These are phyloP conservation scores for Pyracantha coccinea DNA, from an alignment of 331 rosid genomes.

Conservation along the genomic window DNA sequence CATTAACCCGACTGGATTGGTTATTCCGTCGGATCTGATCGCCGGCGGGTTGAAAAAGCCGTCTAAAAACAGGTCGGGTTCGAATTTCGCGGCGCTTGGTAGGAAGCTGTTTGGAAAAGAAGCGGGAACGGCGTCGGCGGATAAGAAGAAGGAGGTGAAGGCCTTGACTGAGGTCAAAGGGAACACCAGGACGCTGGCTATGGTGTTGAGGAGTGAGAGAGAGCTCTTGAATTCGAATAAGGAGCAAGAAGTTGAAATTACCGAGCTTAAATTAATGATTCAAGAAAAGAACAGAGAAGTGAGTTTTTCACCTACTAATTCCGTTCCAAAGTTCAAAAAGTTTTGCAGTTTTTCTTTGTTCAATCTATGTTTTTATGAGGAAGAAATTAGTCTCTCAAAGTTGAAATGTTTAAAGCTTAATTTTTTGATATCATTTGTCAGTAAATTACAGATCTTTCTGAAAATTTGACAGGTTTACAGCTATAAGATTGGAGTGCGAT, in stretches of 20 bases:
- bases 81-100: conserved; percentile 52
- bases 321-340: not conserved
- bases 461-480: not conserved
- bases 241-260: conserved; percentile 56
- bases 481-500: not conserved
- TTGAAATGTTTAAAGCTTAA: too few relatives aligned
- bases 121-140: conserved; percentile 12
- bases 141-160: conserved; percentile 55
- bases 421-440: not conserved
- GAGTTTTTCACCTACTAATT: not conserved
- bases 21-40: conserved; percentile 57
- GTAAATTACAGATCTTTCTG: not conserved
- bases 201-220: conserved; percentile 93
- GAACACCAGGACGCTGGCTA: conserved; percentile 83
- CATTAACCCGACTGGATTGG: conserved; percentile 20
- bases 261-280: conserved; percentile 45
- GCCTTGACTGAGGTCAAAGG: conserved; percentile 90
- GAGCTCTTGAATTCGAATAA: conserved; percentile 68
- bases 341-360: not conserved
- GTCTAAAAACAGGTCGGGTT: conserved; percentile 39
- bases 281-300: conserved; percentile 76
- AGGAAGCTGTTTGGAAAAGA: conserved; percentile 75
- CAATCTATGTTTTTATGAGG: not conserved
- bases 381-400: not conserved
- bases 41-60: conserved; percentile 64